A percentile compares a stretch with the other conserved stretches of the same genome.
Evolutionary conservation across 1,284 basidiomycete species (phyloP).

Genomic region (Lignosus rhinocerotis): DNA sequence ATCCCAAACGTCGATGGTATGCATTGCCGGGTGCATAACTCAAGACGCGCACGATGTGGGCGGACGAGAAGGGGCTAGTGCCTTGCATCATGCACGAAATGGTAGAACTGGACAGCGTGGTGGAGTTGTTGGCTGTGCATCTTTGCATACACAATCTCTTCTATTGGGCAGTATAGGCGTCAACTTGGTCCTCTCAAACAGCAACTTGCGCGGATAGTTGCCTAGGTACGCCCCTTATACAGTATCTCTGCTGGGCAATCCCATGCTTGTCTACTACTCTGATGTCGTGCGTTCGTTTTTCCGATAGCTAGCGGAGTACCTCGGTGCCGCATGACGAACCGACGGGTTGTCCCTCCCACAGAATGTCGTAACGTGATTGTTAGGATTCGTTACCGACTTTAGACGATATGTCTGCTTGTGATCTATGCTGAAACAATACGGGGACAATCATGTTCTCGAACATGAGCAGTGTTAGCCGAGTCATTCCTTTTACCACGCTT

Average conservation of each 20-base stretch:
- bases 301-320: not conserved
- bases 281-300: not conserved
- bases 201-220: not conserved
- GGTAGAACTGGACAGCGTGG: not conserved
- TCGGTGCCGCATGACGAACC: conserved; percentile 3
- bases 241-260: not conserved
- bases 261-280: not conserved
- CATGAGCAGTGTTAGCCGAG: not conserved
- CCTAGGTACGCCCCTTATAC: not conserved
- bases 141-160: conserved; percentile 6
- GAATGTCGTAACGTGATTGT: conserved; percentile 1
- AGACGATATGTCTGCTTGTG: not conserved
- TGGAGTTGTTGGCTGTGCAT: not conserved
- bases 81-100: not conserved
- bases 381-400: conserved; percentile 7
- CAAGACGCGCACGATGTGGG: too few relatives aligned
- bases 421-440: not conserved
- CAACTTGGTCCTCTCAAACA: not conserved
- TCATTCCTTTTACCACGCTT: not conserved
- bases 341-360: conserved; percentile 2
- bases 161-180: conserved; percentile 8
- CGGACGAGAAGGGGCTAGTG: not conserved
- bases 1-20: too few relatives aligned
- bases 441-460: not conserved
- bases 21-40: too few relatives aligned